Evolutionary conservation across 2,329 filamentous ascomycete species (phyloP), one percentile per base, ranked within the genome.

Genomic region (Didymella lethalis): DNA sequence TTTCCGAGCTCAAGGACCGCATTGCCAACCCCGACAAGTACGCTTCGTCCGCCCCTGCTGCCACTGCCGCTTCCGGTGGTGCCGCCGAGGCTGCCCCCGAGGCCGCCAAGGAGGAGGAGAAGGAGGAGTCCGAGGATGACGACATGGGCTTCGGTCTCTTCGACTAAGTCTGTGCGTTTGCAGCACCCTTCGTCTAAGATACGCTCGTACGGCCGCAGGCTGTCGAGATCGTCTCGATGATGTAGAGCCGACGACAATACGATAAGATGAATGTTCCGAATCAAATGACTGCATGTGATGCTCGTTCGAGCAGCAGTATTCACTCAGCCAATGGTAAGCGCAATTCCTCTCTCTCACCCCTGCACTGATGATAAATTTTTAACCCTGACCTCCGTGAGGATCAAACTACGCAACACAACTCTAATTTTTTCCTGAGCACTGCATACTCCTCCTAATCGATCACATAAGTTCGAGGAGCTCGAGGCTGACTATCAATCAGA

Each of bases 1-100:
- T 99, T 77, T 89, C 96, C 77, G 87, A 97, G 84, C 90, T 99
- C 85, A 99, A 99, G 91, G 95, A 99, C 85, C 93, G 95, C 81
- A 97, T 99, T 77, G 92, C 92, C 84, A 98, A 99, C 88, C 96
- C 96, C 72, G 95, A 99, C 55, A 92, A 92, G 55, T 99, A 98
- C 81, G 95, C 94, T 67, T 80, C 92, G 48, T 85, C 93, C 68
- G 92, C 90, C 68, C 92, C 94, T 59, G 87, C 79, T 66, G 84
- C 83, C 60, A 83, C 80, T 54, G 82, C 80, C 49, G 82, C 81
- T 53, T 65, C 68, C 26, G 66, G 69, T 18, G 69, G 67, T 57
- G 69, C 61, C 32, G 48, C 41, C 20, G 57, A 60, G 34, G 57
- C 52, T 25, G 62, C 57, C 20, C 67, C 69, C 52, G 77, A 79